Evolutionary conservation across 257 asterid species (phyloP).

Genomic region (Petrea volubilis): DNA sequence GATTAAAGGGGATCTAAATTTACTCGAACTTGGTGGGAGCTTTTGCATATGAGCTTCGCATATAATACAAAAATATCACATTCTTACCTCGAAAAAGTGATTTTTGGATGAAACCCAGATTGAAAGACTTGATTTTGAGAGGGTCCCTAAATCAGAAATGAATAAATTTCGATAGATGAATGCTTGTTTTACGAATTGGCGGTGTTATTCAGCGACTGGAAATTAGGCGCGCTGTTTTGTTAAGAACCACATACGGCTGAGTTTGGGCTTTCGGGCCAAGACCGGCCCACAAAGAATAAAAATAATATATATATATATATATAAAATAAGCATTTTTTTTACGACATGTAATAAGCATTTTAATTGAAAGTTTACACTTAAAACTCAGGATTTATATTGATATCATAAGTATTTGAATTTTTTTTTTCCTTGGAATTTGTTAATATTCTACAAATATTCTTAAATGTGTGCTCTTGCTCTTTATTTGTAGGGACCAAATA

Average conservation of each 20-base stretch:
- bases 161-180: not conserved
- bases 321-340: no score
- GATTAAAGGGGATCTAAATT: slow-evolving; percentile 1
- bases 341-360: no score
- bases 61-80: not conserved
- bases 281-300: no score
- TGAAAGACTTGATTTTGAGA: not conserved
- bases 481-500: no score
- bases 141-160: not conserved
- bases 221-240: slow-evolving; percentile 26
- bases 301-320: no score
- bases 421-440: no score
- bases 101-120: slow-evolving; percentile 11
- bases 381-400: no score
- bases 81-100: slow-evolving; percentile 32
- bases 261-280: no score
- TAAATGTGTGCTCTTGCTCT: no score
- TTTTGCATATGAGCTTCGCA: not conserved
- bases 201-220: slow-evolving; percentile 9
- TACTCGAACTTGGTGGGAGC: not conserved
- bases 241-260: slow-evolving; percentile 30
- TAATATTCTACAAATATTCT: no score
- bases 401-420: no score
- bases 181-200: slow-evolving; percentile 10
- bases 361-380: no score